Base-by-base conservation (phyloP, 176 grass and related monocot genomes). In the barley (Hordeum vulgare) region DNA sequence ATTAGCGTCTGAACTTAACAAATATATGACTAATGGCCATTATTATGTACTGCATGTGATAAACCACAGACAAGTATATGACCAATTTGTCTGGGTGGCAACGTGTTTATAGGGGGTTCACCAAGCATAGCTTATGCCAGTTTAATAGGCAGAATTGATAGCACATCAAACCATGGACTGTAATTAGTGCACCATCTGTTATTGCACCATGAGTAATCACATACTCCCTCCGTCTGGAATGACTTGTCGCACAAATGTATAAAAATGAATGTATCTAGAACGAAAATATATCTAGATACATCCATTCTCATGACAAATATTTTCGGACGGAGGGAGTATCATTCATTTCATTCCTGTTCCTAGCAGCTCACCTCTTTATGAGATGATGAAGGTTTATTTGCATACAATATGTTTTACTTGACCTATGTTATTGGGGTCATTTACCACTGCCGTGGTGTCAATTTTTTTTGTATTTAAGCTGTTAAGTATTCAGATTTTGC, bases 81-180 rank as follows among this genome's bases (percentile, higher is more conserved):
- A 0, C 27, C 11, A 61, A 74, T 74, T 14, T 31, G 3, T 88
- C 67, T 84, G 29, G 28, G 21, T 73, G 6, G 80, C 49, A 61
- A 39, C 36, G 2, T 67, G 21, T 60, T 37, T 15, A 56, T 42
- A 21, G 34, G 7, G 31, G 7, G 11, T 76, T 60, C 13, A 41
- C 11, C 34, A 28, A 69, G 60, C 1, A 1, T 87, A 35, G 47
- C 33, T 28, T 71, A 40, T 21, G 11, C 33, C 64, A 11, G 9
- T 78, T 81, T 40, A 51, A n/a, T 36, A 57, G 33, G 74, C n/a
- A 71, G 31, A 71, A 57, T 79, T 57, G 34, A 23, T 69, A 58
- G 9, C 29, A 40, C 59, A 47, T 31, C n/a, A 37, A 76, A 33
- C 14, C 24, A 54, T 42, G 34, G 21, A 9, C 5, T 85, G 28